Base-by-base conservation (phyloP, 495 filamentous ascomycete species). In the Penicillium cataractarum region DNA sequence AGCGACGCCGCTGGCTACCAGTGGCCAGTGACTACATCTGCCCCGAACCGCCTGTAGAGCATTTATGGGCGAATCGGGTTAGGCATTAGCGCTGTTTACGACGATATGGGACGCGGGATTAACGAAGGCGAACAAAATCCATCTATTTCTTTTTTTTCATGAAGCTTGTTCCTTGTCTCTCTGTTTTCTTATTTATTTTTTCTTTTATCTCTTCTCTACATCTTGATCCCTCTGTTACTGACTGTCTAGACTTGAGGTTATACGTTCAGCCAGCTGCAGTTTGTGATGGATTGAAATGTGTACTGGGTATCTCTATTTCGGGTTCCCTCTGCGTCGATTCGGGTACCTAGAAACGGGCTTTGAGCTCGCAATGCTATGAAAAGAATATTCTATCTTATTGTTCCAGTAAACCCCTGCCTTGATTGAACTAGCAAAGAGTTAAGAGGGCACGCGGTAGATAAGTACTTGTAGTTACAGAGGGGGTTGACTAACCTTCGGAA, bases 1-100 rank as follows among this genome's bases (percentile, higher is more conserved):
- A 97, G 92, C 73, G 95, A 99, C 70, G 90, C 94, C 52, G 90
- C 93, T 60, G 94, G 95, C 66, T 97, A 97, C 80, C 93, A 97
- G 78, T 97, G 93, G 93, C 90, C 91, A 6, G 70, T 73, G 22
- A 86, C 86, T 65, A 90, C 84, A 57, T 85, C 83, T 64, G 78
- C 82, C 55, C 82, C 86, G 65, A 92, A 89, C 82, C 88, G 92
- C 79, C 82, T 92, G 83, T 92, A 79, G 65, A 67, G 61, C 24
- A 5, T 37, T 22, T 31, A 29, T 15, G 35, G 24, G 33, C 54
- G 24, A 42, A 35, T 40, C 39, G 19, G 53, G 21, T 21, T 17
- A 42, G 54, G 33, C 37, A 39, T 21, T 52, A 53, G 52, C 58
- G 57, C 61, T 71, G 67, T 71, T 72, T 67, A 73, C 61, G 60